Base-by-base conservation (phyloP, 2,329 filamentous ascomycete genomes). In the Periconia sp. region DNA sequence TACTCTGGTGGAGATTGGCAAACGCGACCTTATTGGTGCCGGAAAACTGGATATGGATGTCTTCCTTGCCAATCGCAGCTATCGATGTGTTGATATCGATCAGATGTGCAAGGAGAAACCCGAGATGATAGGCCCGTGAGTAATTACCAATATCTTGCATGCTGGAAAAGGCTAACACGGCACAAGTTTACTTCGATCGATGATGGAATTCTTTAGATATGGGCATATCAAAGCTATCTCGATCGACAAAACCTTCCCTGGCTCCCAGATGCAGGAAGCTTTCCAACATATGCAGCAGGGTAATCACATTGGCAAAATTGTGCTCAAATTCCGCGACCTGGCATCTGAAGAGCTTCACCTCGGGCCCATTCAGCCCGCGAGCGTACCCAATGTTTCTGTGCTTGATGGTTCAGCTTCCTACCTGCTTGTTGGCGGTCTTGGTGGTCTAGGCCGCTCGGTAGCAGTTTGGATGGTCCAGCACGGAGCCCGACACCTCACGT, bases 251-350 rank as follows among this genome's bases (percentile, higher is more conserved):
- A 47, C 30, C 0, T 71, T 74, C 40, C 57, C 61, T 10, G 58
- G 52, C 8, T 13, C 35, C 6, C 50, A 72, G 0, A 53, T 75
- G 8, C 42, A 57, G 2, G 56, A 58, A 1, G 73, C 71, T 0
- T 59, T 77, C 30, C 45, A 60, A 6, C 63, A 60, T 49, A 66
- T 78, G 41, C 68, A 69, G 17, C 50, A 59, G 10, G 72, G 75
- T 0, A 65, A 65, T 13, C 74, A 76, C 45, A 68, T 72, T 1
- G 76, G 77, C 8, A 37, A 37, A n/a, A 3, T 37, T 37, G 33
- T 37, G 11, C 6, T 37, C 3, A 13, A n/a, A 11, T 37, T 37
- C 15, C 33, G 6, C 13, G 33, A 37, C 10, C 33, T 11, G 6
- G 33, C 11, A 3, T 13, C 15, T 13, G 31, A 33, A 33, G 31